Base-by-base conservation (phyloP, 176 grass and related monocot species). In the Oryza australiensis region DNA sequence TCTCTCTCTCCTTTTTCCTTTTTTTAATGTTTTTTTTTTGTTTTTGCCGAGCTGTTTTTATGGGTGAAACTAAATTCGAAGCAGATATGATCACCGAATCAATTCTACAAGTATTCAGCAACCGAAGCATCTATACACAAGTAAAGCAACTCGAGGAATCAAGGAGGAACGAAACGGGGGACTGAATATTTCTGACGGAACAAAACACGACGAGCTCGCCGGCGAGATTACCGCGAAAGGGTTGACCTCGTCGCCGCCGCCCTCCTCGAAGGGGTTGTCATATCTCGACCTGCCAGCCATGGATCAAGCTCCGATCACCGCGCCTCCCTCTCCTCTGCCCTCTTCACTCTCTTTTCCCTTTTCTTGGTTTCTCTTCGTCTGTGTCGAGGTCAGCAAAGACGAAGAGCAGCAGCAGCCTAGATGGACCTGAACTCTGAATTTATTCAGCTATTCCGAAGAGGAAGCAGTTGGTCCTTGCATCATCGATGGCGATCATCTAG, bases 231-330 rank as follows among this genome's bases (percentile, higher is more conserved):
- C 88, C 66, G 88, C 78, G 66, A 89, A 89, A 59, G 88, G 88
- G 73, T 89, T 89, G 83, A 89, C 83, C 83, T 78, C 88, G 59
- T 89, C 83, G 59, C 14, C 66, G 83, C 73, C 83, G 71, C 53
- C 71, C 83, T 85, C 78, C 43, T 89, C 88, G 66, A 89, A 89
- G 37, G 88, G 88, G 83, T 89, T 89, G 73, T 89, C 88, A 60
- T 89, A 89, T 73, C 45, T 34, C 43, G 83, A 73, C 43, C 88
- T 72, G 34, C 88, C 88, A 15, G 88, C 88, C 88, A 89, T 89
- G 74, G 43, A 65, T 73, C 64, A 11, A 65, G 29, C 27, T 14
- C 41, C 35, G 46, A 55, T 32, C 45, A 7, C 6, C 20, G 1
- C 43, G 20, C 7, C 26, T 70, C 15, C 51, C 57, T 77, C 30